Base-by-base conservation (phyloP, 306 rosid species). In the Trichosanthes cucumerina region DNA sequence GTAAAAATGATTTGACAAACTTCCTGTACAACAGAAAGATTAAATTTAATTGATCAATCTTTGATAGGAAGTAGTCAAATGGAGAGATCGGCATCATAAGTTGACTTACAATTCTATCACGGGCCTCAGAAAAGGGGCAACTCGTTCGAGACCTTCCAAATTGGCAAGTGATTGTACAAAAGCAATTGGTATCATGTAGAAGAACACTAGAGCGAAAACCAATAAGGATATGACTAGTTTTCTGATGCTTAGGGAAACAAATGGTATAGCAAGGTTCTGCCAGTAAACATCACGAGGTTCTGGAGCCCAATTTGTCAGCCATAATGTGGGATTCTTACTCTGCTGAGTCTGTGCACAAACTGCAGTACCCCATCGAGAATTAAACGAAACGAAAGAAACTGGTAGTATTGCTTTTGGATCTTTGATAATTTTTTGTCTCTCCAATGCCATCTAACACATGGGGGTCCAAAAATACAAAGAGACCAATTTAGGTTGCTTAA, bases 291-390 rank as follows among this genome's bases (percentile, higher is more conserved):
- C 97, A 0, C 90, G 87, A 23, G 99, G 97, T 83, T 95, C 99
- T 13, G 99, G 99, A 80, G 99, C 99, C 99, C 99, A 92, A 82
- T 87, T 87, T 11, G 99, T 91, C 70, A 95, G 80, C 97, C 97
- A 95, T 41, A 92, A 86, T 3, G 96, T 95, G 33, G 99, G 99
- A 75, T 95, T 95, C 80, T 84, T 91, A 90, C 96, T 91, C 81
- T 95, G 99, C 69, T 90, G 95, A 54, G 99, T 95, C 87, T 95
- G 97, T 18, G 99, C 99, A 84, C 99, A 95, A 81, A 95, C 97
- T 0, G 99, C 90, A 9, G 99, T 97, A 52, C 96, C 97, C 97
- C 99, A 95, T 13, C 97, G 93, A 0, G 97, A 92, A 68, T 85
- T 83, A 83, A 95, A 95, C 8, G 93, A 95, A 80, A 95, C 91